Evolutionary conservation across 768 basidiomycete genomes (phyloP).

Genomic region (Suillus variegatus): DNA sequence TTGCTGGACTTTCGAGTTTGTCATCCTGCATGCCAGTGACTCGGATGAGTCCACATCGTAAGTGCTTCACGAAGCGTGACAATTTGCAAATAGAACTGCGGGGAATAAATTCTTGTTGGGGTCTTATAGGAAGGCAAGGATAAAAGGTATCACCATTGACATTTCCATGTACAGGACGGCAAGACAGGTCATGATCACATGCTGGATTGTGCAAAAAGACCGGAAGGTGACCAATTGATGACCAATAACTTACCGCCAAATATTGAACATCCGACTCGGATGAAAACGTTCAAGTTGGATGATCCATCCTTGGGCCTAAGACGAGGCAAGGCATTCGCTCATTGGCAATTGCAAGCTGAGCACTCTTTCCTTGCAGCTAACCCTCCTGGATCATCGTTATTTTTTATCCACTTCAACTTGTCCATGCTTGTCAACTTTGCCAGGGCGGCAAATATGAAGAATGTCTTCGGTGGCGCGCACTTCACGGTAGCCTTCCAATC

Average conservation of each 20-base stretch:
- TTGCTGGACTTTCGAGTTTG: not conserved
- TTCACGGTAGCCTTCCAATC: not conserved
- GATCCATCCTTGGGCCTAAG: too few species aligned
- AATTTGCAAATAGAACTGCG: not conserved
- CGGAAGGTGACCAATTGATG: too few species aligned
- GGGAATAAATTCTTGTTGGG: not conserved
- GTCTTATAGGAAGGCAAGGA: not conserved
- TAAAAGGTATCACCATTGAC: too few species aligned
- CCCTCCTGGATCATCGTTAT: not conserved
- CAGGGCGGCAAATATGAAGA: not conserved
- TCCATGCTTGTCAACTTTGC: not conserved
- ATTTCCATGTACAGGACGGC: not conserved
- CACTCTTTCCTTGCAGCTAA: not conserved
- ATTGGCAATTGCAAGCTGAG: not conserved
- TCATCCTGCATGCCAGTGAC: not conserved
- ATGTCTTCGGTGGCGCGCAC: not conserved
- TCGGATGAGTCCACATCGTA: not conserved
- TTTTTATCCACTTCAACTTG: not conserved
- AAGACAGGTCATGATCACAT: too few species aligned
- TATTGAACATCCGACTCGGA: too few species aligned
- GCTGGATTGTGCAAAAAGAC: too few species aligned
- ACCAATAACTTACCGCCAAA: too few species aligned
- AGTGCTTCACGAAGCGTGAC: not conserved
- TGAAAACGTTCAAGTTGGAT: too few species aligned
- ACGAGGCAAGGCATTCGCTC: too few species aligned